phyloP scores from a whole-genome alignment of 352 stramenopile species.

The Phytophthora meadii region DNA sequence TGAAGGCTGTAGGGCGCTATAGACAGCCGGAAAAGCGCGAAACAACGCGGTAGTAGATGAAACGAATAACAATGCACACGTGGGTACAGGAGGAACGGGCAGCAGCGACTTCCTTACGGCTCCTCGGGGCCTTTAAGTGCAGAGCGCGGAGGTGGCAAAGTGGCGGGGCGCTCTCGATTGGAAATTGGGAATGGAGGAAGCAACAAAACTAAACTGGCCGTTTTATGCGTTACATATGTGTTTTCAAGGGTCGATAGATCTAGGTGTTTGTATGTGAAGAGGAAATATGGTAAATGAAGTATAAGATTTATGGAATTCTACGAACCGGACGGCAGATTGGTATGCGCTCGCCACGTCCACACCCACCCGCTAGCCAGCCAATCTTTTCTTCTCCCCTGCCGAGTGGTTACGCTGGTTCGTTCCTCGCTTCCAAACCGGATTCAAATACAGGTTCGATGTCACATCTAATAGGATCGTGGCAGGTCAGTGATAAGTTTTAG shows the following conservation, averaged over 20 bases:
- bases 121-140: constrained; percentile 5
- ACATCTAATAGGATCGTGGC: constrained; percentile 27
- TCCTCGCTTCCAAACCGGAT: constrained; percentile 24
- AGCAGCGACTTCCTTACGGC: background rate
- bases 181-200: constrained; percentile 34
- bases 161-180: constrained; percentile 38
- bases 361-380: constrained; percentile 41
- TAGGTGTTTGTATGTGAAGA: constrained; percentile 1
- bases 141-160: constrained; percentile 1
- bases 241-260: background rate
- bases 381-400: constrained; percentile 43
- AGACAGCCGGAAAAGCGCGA: constrained; percentile 4
- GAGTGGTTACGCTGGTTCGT: constrained; percentile 35
- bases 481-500: constrained; percentile 4
- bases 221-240: constrained; percentile 19
- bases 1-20: background rate
- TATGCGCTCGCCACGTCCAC: constrained; percentile 39
- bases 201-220: constrained; percentile 7
- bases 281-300: constrained; percentile 13
- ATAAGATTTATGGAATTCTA: constrained; percentile 14
- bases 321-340: constrained; percentile 1
- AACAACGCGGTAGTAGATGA: constrained; percentile 1
- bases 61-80: background rate
- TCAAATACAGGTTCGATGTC: constrained; percentile 19
- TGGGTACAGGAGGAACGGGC: background rate